A percentile compares a stretch with the other conserved stretches of the same genome.
These are phyloP conservation scores for Trichoderma endophyticum DNA, from an alignment of 2,329 filamentous ascomycete species.

Conservation along the genomic window DNA sequence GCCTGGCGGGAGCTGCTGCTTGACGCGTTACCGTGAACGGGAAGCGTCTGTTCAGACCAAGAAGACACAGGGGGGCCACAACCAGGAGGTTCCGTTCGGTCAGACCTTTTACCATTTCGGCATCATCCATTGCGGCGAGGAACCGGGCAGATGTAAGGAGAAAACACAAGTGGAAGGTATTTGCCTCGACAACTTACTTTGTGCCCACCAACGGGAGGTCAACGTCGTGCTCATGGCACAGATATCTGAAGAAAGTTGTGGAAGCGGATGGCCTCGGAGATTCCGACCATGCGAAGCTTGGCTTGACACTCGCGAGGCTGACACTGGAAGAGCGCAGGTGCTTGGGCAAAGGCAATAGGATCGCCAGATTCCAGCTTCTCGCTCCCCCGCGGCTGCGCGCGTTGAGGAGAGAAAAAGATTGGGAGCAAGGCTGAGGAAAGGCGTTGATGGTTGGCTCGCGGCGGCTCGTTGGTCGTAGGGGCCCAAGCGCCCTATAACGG, in stretches of 20 bases:
- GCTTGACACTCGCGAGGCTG: background rate
- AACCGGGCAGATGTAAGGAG: background rate
- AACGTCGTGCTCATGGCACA: background rate
- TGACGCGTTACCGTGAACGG: background rate
- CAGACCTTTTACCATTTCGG: slow-evolving; percentile 63
- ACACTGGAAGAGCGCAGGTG: background rate
- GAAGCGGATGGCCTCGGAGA: background rate
- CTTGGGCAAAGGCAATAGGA: background rate
- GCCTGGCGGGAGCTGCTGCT: background rate
- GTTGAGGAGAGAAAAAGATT: background rate
- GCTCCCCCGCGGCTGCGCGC: background rate
- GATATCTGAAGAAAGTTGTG: background rate
- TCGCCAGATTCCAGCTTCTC: background rate
- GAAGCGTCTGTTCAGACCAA: slow-evolving; percentile 5
- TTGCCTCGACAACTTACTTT: slow-evolving; percentile 2
- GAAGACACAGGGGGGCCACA: slow-evolving; percentile 30
- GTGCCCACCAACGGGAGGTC: background rate
- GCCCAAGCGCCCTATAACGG: background rate
- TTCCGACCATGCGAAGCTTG: background rate
- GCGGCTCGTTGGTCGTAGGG: background rate
- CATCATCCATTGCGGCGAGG: slow-evolving; percentile 45
- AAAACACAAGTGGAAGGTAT: background rate
- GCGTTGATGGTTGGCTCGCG: slow-evolving; percentile 6
- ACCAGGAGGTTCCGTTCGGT: slow-evolving; percentile 50
- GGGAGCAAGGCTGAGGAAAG: slow-evolving; percentile 5